A percentile compares a stretch with the other conserved stretches of the same genome.
phyloP scores from a whole-genome alignment of 129 eudicot species.

The Flaveria linearis region DNA sequence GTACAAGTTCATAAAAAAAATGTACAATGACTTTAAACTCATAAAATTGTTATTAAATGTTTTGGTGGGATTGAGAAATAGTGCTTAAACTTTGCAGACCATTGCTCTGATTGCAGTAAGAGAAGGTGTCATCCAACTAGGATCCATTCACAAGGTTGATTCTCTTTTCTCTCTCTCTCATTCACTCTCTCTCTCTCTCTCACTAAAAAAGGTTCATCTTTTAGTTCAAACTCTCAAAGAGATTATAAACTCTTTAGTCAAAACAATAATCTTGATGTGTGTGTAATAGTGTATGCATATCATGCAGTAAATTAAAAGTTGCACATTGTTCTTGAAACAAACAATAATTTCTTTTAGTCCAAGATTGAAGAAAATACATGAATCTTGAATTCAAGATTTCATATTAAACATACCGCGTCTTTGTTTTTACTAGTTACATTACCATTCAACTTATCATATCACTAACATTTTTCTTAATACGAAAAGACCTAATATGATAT shows the following conservation, averaged over 20 bases:
- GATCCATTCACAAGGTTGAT: conserved; percentile 79
- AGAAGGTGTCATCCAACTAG: conserved; percentile 98
- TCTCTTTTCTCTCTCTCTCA: neutral
- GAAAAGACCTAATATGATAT: no score
- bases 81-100: conserved; percentile 54
- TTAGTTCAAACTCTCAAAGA: neutral
- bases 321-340: neutral
- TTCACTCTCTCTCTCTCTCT: neutral
- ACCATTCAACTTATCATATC: no score
- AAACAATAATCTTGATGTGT: conserved; percentile 21
- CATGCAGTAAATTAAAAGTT: neutral
- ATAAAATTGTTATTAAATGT: neutral
- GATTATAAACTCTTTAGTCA: neutral
- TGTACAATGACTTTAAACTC: conserved; percentile 8
- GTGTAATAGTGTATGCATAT: neutral
- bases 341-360: conserved; percentile 12
- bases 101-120: conserved; percentile 98
- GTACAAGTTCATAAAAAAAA: conserved; percentile 40
- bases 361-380: neutral
- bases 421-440: no score
- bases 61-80: neutral
- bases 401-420: no score
- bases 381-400: neutral
- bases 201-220: neutral
- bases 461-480: no score